A percentile compares a stretch with the other conserved stretches of the same genome.
Evolutionary conservation across 2,329 filamentous ascomycete genomes (phyloP).

Genomic region (Claviceps pazoutovae): DNA sequence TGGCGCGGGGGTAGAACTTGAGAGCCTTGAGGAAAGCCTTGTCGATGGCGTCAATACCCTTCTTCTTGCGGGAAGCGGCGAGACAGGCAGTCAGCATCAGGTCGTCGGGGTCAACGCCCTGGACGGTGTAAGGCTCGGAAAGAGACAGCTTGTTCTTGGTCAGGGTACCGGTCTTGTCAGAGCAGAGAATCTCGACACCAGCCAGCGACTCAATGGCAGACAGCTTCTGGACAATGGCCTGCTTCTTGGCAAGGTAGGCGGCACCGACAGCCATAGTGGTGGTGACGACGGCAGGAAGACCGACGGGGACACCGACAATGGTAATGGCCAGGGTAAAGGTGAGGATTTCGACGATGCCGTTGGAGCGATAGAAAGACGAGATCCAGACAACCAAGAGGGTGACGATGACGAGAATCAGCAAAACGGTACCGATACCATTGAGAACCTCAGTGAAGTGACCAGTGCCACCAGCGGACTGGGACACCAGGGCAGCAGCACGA

Average conservation of each 20-base stretch:
- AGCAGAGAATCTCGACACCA: constrained; percentile 84
- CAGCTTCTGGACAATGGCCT: constrained; percentile 87
- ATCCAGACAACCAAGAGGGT: constrained; percentile 77
- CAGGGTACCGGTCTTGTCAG: constrained; percentile 73
- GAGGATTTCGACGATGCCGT: constrained; percentile 64
- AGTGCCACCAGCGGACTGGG: constrained; percentile 55
- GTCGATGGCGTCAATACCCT: constrained; percentile 89
- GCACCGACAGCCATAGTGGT: constrained; percentile 93
- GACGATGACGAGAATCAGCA: constrained; percentile 66
- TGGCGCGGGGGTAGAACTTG: constrained; percentile 68
- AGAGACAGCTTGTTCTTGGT: constrained; percentile 92
- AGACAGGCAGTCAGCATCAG: constrained; percentile 87
- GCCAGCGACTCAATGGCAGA: constrained; percentile 84
- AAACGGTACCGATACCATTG: constrained; percentile 70
- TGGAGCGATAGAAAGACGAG: constrained; percentile 76
- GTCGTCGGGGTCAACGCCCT: constrained; percentile 71
- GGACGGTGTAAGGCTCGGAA: constrained; percentile 69
- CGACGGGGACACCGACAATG: constrained; percentile 83
- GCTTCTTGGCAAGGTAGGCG: constrained; percentile 80
- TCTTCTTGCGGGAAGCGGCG: constrained; percentile 85
- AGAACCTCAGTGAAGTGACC: constrained; percentile 89
- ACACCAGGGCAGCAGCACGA: constrained; percentile 75
- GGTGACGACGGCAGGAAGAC: constrained; percentile 84
- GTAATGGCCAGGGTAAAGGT: constrained; percentile 79
- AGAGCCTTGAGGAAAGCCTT: constrained; percentile 86